phyloP scores from a whole-genome alignment of 768 basidiomycete species.

The Suillus lakei region DNA sequence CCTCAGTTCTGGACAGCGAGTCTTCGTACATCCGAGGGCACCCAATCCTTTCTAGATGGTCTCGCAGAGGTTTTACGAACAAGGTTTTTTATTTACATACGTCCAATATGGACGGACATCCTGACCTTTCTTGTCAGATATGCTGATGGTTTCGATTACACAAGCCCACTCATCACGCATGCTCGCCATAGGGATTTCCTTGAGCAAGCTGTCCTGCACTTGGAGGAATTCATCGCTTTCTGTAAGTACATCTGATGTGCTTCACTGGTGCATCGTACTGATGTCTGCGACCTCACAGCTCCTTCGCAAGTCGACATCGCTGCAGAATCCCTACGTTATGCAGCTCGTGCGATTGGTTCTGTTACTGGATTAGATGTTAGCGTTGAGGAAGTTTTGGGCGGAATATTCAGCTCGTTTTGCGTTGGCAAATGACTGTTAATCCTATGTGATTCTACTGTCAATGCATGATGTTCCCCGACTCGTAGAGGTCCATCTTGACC shows the following conservation, averaged over 20 bases:
- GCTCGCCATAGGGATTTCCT: conserved; percentile 81
- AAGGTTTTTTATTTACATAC: conserved; percentile 43
- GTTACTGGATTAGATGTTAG: conserved; percentile 77
- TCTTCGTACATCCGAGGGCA: conserved; percentile 61
- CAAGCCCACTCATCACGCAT: conserved; percentile 71
- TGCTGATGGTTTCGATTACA: background rate
- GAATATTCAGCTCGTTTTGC: conserved; percentile 86
- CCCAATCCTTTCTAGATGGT: conserved; percentile 59
- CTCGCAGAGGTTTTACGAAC: conserved; percentile 56
- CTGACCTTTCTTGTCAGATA: background rate
- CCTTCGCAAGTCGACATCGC: conserved; percentile 77
- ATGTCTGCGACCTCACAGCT: conserved; percentile 39
- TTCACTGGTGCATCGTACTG: conserved; percentile 9
- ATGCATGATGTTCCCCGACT: background rate
- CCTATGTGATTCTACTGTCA: background rate
- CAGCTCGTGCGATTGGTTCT: conserved; percentile 80
- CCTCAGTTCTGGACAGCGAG: conserved; percentile 61
- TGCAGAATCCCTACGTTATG: conserved; percentile 89
- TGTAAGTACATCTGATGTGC: conserved; percentile 24
- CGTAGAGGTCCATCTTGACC: background rate
- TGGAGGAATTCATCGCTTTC: conserved; percentile 36
- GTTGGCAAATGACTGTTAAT: conserved; percentile 69
- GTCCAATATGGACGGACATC: background rate
- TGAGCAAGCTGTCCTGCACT: conserved; percentile 55
- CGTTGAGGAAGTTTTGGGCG: conserved; percentile 83